Evolutionary conservation across 1,284 basidiomycete genomes (phyloP).

Genomic region (Papiliotrema laurentii): DNA sequence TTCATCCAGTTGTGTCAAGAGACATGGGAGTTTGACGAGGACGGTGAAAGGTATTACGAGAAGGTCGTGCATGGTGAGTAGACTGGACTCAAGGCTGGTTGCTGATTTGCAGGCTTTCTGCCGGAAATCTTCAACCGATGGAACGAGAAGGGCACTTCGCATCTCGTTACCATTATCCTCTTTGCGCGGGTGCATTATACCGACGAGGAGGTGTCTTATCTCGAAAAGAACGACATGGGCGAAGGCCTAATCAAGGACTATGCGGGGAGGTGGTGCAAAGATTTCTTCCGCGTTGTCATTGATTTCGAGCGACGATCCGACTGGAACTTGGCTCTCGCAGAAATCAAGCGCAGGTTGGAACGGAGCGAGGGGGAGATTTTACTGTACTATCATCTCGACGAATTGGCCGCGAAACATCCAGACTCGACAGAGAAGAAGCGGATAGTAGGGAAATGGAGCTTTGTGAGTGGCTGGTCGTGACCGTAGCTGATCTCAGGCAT

Average conservation of each 20-base stretch:
- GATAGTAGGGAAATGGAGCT: constrained; percentile 46
- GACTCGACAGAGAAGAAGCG: constrained; percentile 29
- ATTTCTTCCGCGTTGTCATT: constrained; percentile 89
- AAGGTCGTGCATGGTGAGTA: constrained; percentile 74
- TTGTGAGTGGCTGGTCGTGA: constrained; percentile 25
- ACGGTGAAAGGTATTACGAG: constrained; percentile 92
- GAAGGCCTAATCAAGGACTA: constrained; percentile 69
- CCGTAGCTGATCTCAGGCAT: constrained; percentile 58
- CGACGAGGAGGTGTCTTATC: constrained; percentile 68
- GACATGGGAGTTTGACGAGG: constrained; percentile 95
- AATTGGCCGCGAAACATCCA: constrained; percentile 38
- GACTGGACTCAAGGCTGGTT: not conserved
- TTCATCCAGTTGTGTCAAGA: constrained; percentile 96
- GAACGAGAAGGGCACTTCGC: constrained; percentile 78
- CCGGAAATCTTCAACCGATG: constrained; percentile 78
- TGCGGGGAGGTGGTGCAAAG: constrained; percentile 79
- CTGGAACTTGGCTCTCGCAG: constrained; percentile 80
- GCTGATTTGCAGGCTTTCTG: constrained; percentile 57
- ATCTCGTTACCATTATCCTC: constrained; percentile 89
- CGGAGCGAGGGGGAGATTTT: constrained; percentile 83
- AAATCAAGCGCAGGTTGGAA: constrained; percentile 82
- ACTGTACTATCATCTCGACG: constrained; percentile 65
- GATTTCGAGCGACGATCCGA: constrained; percentile 84
- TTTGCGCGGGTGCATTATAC: constrained; percentile 94
- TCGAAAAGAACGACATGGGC: constrained; percentile 39